phyloP scores from a whole-genome alignment of 805 yeast genomes.

The Candida ovalis region DNA sequence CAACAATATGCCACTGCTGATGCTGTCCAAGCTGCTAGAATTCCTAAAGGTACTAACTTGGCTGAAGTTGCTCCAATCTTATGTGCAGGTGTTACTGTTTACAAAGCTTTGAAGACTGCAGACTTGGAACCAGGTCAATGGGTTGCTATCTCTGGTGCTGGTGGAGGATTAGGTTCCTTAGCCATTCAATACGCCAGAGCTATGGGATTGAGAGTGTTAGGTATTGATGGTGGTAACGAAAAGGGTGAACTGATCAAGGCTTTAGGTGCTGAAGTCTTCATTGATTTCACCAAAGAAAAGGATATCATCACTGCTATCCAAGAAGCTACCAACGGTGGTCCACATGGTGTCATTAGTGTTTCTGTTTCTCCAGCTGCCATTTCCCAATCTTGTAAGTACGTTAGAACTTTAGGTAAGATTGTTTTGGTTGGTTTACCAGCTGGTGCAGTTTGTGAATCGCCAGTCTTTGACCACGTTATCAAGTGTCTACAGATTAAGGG shows the following conservation, averaged over 20 bases:
- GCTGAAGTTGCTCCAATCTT: constrained; percentile 77
- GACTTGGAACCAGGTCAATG: constrained; percentile 72
- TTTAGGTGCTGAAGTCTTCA: constrained; percentile 61
- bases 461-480: constrained; percentile 71
- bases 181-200: constrained; percentile 77
- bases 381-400: constrained; percentile 55
- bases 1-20: constrained; percentile 89
- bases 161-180: constrained; percentile 77
- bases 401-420: constrained; percentile 58
- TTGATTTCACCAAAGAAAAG: constrained; percentile 48
- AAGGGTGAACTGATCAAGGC: constrained; percentile 50
- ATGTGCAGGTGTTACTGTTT: constrained; percentile 90
- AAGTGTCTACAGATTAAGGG: constrained; percentile 73
- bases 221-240: constrained; percentile 73
- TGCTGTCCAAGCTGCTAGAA: constrained; percentile 79
- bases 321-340: constrained; percentile 47
- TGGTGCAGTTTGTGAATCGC: constrained; percentile 66
- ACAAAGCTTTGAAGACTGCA: constrained; percentile 85
- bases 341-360: constrained; percentile 68
- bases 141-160: constrained; percentile 78
- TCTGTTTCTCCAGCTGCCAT: constrained; percentile 55
- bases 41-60: constrained; percentile 71
- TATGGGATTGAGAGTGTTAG: constrained; percentile 69
- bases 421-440: constrained; percentile 75
- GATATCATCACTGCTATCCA: constrained; percentile 40